phyloP scores from a whole-genome alignment of 495 filamentous ascomycete genomes.

The Aspergillus ostianus region DNA sequence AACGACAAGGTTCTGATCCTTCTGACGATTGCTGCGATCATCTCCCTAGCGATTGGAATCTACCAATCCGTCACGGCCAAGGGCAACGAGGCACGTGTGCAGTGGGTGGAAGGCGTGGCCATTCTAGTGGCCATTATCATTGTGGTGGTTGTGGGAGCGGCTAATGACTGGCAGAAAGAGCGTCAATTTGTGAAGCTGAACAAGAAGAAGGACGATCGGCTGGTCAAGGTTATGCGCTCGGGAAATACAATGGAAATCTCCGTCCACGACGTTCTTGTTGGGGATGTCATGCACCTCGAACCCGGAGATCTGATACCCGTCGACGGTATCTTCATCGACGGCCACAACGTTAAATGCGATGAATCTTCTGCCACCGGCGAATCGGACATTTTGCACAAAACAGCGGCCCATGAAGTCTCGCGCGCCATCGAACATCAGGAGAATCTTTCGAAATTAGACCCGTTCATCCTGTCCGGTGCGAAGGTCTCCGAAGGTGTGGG shows the following conservation, averaged over 20 bases:
- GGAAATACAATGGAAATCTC: conserved; percentile 75
- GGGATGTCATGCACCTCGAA: conserved; percentile 80
- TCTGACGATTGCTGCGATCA: conserved; percentile 71
- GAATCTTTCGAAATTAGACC: conserved; percentile 78
- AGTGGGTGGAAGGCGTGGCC: conserved; percentile 77
- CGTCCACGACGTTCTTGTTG: conserved; percentile 76
- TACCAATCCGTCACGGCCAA: conserved; percentile 57
- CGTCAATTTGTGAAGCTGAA: conserved; percentile 68
- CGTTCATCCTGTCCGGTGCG: conserved; percentile 89
- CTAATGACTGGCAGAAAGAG: conserved; percentile 74
- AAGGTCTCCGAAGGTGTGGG: conserved; percentile 92
- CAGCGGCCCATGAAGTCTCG: conserved; percentile 72
- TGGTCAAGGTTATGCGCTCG: conserved; percentile 73
- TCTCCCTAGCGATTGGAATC: conserved; percentile 81
- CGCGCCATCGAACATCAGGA: conserved; percentile 74
- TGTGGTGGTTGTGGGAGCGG: conserved; percentile 64
- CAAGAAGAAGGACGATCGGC: conserved; percentile 69
- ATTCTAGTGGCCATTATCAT: conserved; percentile 70
- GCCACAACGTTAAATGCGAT: conserved; percentile 75
- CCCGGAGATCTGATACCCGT: conserved; percentile 87
- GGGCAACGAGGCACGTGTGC: conserved; percentile 55
- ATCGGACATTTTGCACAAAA: conserved; percentile 76
- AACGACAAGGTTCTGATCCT: conserved; percentile 83
- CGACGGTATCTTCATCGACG: conserved; percentile 72
- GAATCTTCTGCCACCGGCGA: conserved; percentile 85